Evolutionary conservation across 495 filamentous ascomycete genomes (phyloP).

Genomic region (Glarea lozoyensis): DNA sequence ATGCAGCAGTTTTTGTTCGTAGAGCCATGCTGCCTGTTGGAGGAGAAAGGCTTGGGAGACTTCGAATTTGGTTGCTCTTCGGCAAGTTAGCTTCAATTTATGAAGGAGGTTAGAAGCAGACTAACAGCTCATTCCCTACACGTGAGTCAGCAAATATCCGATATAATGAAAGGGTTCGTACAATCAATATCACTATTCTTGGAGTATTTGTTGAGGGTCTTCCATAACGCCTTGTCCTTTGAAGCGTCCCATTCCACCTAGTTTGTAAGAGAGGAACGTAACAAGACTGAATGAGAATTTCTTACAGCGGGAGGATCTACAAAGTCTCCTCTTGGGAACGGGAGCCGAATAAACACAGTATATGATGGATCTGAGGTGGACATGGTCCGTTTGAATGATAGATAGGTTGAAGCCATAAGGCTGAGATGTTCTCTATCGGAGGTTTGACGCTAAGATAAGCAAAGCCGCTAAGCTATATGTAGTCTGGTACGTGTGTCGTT

Average conservation of each 20-base stretch:
- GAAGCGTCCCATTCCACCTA: slow-evolving; percentile 52
- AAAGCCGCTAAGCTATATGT: too few relatives aligned
- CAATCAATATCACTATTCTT: slow-evolving; percentile 76
- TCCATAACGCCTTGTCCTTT: slow-evolving; percentile 89
- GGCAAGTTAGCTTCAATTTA: slow-evolving; percentile 7
- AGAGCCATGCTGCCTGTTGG: slow-evolving; percentile 91
- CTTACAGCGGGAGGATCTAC: slow-evolving; percentile 79
- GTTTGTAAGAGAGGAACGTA: slow-evolving; percentile 4
- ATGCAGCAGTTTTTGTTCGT: slow-evolving; percentile 81
- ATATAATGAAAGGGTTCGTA: slow-evolving; percentile 33
- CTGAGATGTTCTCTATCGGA: too few relatives aligned
- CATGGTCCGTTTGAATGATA: slow-evolving; percentile 4
- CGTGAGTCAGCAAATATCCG: slow-evolving; percentile 8
- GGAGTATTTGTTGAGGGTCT: slow-evolving; percentile 64
- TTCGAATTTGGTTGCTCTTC: slow-evolving; percentile 52
- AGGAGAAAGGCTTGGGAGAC: slow-evolving; percentile 83
- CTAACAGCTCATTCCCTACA: slow-evolving; percentile 75
- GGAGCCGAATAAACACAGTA: slow-evolving; percentile 79
- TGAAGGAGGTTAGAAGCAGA: slow-evolving; percentile 1
- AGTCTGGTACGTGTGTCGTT: too few relatives aligned
- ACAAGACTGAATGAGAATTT: slow-evolving; percentile 14
- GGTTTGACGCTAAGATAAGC: too few relatives aligned
- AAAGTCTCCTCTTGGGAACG: slow-evolving; percentile 80
- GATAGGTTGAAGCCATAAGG: too few relatives aligned
- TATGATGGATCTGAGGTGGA: slow-evolving; percentile 36